Conservation (phyloP, 2,329 filamentous ascomycete genomes). For the Hypoxylon sp. region DNA sequence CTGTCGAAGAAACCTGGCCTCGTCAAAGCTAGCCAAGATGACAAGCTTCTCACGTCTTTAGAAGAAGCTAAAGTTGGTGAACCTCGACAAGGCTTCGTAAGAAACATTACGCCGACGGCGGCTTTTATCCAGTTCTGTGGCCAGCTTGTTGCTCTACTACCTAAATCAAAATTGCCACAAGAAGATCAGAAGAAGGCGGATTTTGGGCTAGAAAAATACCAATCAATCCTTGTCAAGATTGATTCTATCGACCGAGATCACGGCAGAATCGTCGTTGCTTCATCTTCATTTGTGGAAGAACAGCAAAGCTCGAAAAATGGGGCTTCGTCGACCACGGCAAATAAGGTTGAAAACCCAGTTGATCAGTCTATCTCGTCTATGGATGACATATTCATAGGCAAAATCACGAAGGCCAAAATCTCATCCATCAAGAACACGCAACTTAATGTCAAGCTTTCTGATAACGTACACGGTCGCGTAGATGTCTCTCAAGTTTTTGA, state of each 20-base stretch:
- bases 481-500: slow-evolving; percentile 94
- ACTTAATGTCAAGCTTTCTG: slow-evolving; percentile 88
- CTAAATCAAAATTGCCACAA: slow-evolving; percentile 81
- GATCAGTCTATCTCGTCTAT: slow-evolving; percentile 74
- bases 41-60: slow-evolving; percentile 78
- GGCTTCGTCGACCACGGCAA: slow-evolving; percentile 52
- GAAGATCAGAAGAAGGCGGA: slow-evolving; percentile 76
- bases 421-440: slow-evolving; percentile 91
- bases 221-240: slow-evolving; percentile 81
- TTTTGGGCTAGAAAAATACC: slow-evolving; percentile 83
- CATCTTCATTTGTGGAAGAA: slow-evolving; percentile 61
- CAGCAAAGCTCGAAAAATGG: slow-evolving; percentile 56
- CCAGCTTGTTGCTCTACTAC: slow-evolving; percentile 81
- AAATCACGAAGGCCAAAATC: slow-evolving; percentile 80
- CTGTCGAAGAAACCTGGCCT: slow-evolving; percentile 88
- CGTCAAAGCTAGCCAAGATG: slow-evolving; percentile 78
- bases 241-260: slow-evolving; percentile 78
- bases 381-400: slow-evolving; percentile 81
- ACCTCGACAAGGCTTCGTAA: slow-evolving; percentile 82
- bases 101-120: slow-evolving; percentile 84
- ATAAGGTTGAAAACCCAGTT: slow-evolving; percentile 63
- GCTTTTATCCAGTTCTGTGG: slow-evolving; percentile 91
- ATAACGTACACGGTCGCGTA: slow-evolving; percentile 91
- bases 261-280: slow-evolving; percentile 73
- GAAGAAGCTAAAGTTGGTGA: slow-evolving; percentile 78